Evolutionary conservation across 352 stramenopile species (phyloP).

Genomic region (Pythium aphanidermatum): DNA sequence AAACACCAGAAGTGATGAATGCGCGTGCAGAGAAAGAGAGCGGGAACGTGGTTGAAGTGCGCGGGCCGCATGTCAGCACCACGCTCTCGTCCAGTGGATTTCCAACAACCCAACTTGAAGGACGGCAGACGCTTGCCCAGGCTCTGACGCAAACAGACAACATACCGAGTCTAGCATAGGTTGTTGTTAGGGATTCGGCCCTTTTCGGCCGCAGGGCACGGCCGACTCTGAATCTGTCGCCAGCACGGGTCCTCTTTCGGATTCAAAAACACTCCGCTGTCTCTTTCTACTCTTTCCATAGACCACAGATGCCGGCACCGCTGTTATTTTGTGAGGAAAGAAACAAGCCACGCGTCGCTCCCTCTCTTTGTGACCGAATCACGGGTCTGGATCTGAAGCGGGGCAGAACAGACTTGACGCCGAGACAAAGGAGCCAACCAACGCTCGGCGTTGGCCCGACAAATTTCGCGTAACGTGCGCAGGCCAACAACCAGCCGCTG

Average conservation of each 20-base stretch:
- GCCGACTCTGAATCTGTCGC: constrained; percentile 7
- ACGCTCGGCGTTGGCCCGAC: too few species aligned
- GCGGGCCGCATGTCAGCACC: constrained; percentile 6
- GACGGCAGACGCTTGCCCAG: not conserved
- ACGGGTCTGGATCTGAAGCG: too few species aligned
- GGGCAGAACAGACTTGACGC: too few species aligned
- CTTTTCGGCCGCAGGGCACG: too few species aligned
- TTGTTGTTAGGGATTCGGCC: too few species aligned
- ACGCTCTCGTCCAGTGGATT: constrained; percentile 3
- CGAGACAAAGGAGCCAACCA: too few species aligned
- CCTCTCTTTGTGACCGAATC: constrained; percentile 4
- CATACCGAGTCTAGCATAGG: too few species aligned
- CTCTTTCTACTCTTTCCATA: constrained; percentile 5
- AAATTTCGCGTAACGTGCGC: too few species aligned
- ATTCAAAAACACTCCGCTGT: constrained; percentile 4
- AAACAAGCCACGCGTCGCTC: not conserved
- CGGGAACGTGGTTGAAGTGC: constrained; percentile 9
- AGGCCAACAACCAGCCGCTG: too few species aligned
- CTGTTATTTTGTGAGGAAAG: not conserved
- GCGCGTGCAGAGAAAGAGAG: constrained; percentile 9
- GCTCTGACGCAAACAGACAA: constrained; percentile 2
- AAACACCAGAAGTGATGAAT: constrained; percentile 20
- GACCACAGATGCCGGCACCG: not conserved
- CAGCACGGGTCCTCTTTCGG: not conserved
- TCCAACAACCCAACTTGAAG: constrained; percentile 13